These are phyloP conservation scores for Epicoccum nigrum DNA, from an alignment of 2,329 filamentous ascomycete genomes.

Conservation along the genomic window DNA sequence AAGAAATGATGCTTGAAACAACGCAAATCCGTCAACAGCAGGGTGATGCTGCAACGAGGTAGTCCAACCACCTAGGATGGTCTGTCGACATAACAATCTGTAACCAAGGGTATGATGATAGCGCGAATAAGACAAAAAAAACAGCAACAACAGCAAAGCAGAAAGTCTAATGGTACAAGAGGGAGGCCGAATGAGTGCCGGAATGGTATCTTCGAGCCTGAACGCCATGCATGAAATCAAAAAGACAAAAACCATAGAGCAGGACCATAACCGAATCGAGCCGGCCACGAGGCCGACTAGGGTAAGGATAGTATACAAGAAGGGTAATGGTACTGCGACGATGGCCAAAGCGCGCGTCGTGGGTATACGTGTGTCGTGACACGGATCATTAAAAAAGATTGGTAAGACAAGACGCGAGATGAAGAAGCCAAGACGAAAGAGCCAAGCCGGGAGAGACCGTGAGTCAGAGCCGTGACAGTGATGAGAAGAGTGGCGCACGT, in stretches of 20 bases:
- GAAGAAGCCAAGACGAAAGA: conserved; percentile 17
- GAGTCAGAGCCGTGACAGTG: conserved; percentile 28
- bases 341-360: conserved; percentile 6
- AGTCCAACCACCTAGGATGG: conserved; percentile 12
- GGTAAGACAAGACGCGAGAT: conserved; percentile 17
- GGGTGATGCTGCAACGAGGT: conserved; percentile 7
- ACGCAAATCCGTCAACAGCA: conserved; percentile 18
- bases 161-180: conserved; percentile 39
- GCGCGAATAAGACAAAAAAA: conserved; percentile 14
- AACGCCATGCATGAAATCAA: conserved; percentile 32
- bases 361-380: conserved; percentile 18
- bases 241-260: conserved; percentile 14
- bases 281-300: conserved; percentile 29
- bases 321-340: conserved; percentile 21
- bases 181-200: conserved; percentile 39
- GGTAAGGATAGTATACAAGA: conserved; percentile 43
- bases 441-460: conserved; percentile 21
- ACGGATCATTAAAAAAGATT: conserved; percentile 20
- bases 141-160: conserved; percentile 5
- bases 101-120: conserved; percentile 21
- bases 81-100: conserved; percentile 19
- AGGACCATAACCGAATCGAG: conserved; percentile 23
- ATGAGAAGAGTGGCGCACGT: conserved; percentile 27
- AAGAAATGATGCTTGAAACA: conserved; percentile 20
- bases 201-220: conserved; percentile 37